Percentiles rank a stretch among this genome's conserved stretches.
Conservation (phyloP, 148 eudicot species). For the Beta vulgaris region DNA sequence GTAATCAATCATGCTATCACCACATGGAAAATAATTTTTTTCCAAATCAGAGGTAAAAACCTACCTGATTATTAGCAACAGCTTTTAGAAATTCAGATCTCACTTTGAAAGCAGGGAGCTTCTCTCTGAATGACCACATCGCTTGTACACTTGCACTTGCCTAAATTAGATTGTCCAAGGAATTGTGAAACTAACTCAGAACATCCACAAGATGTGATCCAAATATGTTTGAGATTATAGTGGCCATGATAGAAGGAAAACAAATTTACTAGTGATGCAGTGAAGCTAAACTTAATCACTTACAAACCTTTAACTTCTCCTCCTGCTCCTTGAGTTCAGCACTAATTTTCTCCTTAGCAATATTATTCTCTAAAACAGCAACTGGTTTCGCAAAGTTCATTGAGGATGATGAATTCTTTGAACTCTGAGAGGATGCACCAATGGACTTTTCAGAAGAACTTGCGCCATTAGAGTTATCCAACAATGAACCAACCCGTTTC, state of each 20-base stretch:
- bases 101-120: constrained; percentile 82
- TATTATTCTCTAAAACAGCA: constrained; percentile 32
- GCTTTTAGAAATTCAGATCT: constrained; percentile 79
- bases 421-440: constrained; percentile 47
- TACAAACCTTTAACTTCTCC: constrained; percentile 65
- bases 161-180: constrained; percentile 30
- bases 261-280: neutral
- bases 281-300: neutral
- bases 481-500: constrained; percentile 69
- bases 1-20: neutral
- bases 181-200: neutral
- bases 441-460: constrained; percentile 27
- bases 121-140: constrained; percentile 75
- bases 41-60: neutral
- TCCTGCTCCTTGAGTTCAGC: constrained; percentile 69
- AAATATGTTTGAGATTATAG: constrained; percentile 1
- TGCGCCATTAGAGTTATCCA: constrained; percentile 51
- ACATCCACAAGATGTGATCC: neutral
- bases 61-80: constrained; percentile 83
- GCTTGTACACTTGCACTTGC: constrained; percentile 53
- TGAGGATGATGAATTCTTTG: constrained; percentile 27
- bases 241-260: neutral
- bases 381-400: constrained; percentile 27
- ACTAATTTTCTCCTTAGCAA: constrained; percentile 55
- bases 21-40: constrained; percentile 7